phyloP scores from a whole-genome alignment of 2,329 filamentous ascomycete species.

The Aspergillus fijiensis region DNA sequence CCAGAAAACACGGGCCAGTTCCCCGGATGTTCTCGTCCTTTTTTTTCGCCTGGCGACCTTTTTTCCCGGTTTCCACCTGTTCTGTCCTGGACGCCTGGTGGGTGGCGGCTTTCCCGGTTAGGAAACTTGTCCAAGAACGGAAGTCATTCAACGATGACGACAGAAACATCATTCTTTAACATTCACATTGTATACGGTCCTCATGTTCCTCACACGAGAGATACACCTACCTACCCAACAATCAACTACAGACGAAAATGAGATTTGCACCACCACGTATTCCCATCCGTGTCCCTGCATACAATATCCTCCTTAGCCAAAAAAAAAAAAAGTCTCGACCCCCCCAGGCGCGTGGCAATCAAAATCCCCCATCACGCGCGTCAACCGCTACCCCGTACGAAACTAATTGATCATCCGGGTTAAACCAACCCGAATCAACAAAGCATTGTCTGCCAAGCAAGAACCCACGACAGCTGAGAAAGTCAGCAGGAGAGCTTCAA shows the following conservation, averaged over 20 bases:
- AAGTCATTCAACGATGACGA: neutral
- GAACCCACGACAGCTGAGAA: neutral
- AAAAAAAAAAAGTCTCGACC: neutral
- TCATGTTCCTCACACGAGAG: too few species aligned
- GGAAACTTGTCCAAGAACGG: too few species aligned
- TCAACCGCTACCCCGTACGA: neutral
- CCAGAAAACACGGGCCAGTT: conserved; percentile 24
- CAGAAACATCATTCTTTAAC: neutral
- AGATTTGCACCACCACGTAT: neutral
- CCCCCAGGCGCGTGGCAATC: too few species aligned
- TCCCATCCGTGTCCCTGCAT: neutral
- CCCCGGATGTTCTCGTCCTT: conserved; percentile 14
- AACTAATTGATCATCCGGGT: neutral
- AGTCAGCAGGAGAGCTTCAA: neutral
- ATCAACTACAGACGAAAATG: neutral
- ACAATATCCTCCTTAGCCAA: neutral
- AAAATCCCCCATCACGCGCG: neutral
- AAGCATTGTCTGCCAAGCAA: neutral
- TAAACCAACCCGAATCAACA: neutral
- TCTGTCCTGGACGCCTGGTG: too few species aligned
- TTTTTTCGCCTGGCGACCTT: neutral
- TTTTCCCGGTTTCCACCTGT: too few species aligned
- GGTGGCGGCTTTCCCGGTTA: too few species aligned
- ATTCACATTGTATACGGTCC: neutral
- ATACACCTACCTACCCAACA: too few species aligned